These are phyloP conservation scores for Psidium guajava DNA, from an alignment of 345 rosid species.

Conservation along the genomic window DNA sequence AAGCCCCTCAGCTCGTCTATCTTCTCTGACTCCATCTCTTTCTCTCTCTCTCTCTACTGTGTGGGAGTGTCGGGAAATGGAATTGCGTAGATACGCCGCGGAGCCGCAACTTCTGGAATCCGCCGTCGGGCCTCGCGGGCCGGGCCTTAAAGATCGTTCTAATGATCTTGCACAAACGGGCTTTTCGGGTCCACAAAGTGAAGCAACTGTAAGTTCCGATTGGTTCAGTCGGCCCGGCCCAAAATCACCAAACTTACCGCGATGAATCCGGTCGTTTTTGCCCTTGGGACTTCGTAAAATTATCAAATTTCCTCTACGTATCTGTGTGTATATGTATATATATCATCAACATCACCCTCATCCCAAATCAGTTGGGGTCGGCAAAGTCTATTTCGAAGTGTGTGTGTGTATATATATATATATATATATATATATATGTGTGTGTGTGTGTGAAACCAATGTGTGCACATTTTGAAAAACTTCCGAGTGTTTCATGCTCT, in stretches of 20 bases:
- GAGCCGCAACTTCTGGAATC: neutral
- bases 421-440: too few relatives aligned
- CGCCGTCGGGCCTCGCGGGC: neutral
- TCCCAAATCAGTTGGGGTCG: too few relatives aligned
- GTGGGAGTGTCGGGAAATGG: neutral
- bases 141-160: neutral
- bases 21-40: conserved; percentile 31
- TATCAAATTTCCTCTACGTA: too few relatives aligned
- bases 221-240: neutral
- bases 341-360: too few relatives aligned
- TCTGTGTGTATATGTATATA: too few relatives aligned
- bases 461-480: neutral
- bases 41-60: neutral
- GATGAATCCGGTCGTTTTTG: neutral
- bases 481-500: neutral
- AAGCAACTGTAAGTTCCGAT: neutral
- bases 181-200: neutral
- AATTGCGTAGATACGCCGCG: neutral
- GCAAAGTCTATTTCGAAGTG: too few relatives aligned
- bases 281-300: too few relatives aligned
- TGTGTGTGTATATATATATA: too few relatives aligned
- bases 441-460: neutral
- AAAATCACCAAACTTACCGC: neutral
- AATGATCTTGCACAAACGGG: too few relatives aligned
- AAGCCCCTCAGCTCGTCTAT: conserved; percentile 34